These are phyloP conservation scores for Macrolepiota albuminosa DNA, from an alignment of 768 basidiomycete genomes.

Conservation along the genomic window DNA sequence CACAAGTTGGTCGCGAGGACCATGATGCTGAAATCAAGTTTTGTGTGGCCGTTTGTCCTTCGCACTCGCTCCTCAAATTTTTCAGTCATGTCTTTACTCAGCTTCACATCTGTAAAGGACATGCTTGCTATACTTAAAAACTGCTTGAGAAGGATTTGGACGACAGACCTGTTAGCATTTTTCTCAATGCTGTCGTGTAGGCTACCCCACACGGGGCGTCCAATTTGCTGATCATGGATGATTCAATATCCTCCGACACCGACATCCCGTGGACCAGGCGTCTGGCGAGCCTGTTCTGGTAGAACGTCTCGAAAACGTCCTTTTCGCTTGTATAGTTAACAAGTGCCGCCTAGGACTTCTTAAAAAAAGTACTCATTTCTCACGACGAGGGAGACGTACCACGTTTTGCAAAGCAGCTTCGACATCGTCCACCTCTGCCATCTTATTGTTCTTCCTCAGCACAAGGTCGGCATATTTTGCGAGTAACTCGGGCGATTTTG, in stretches of 20 bases:
- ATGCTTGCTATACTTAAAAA: neutral
- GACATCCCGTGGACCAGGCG: slow-evolving; percentile 89
- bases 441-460: slow-evolving; percentile 92
- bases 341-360: slow-evolving; percentile 75
- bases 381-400: slow-evolving; percentile 38
- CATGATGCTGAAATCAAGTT: slow-evolving; percentile 89
- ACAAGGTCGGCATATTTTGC: slow-evolving; percentile 90
- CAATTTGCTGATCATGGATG: slow-evolving; percentile 96
- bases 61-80: slow-evolving; percentile 93
- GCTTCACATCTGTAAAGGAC: slow-evolving; percentile 68
- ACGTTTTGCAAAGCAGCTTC: slow-evolving; percentile 89
- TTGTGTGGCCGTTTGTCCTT: slow-evolving; percentile 78
- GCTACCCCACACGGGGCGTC: slow-evolving; percentile 97
- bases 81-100: slow-evolving; percentile 94
- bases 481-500: slow-evolving; percentile 87
- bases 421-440: slow-evolving; percentile 86
- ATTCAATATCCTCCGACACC: slow-evolving; percentile 93
- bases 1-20: slow-evolving; percentile 96
- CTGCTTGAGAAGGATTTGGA: neutral
- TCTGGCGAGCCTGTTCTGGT: slow-evolving; percentile 89
- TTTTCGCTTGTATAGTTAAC: slow-evolving; percentile 99
- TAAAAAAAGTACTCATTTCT: neutral
- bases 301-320: slow-evolving; percentile 98
- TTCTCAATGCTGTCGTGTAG: slow-evolving; percentile 92
- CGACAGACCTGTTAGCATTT: slow-evolving; percentile 88